Evolutionary conservation across 2,329 filamentous ascomycete species (phyloP).

Genomic region (Ophiostoma ulmi): DNA sequence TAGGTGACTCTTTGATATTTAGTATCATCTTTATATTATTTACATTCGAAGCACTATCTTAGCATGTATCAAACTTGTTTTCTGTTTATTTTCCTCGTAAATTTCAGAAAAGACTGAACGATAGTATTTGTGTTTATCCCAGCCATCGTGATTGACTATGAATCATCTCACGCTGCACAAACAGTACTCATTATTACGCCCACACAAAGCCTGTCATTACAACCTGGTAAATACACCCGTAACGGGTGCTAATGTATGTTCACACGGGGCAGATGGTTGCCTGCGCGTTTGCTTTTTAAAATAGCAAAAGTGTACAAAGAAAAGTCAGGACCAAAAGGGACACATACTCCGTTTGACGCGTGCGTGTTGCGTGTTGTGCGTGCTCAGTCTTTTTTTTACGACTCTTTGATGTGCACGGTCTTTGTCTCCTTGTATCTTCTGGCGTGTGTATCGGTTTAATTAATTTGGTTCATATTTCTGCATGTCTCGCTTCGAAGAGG

Average conservation of each 20-base stretch:
- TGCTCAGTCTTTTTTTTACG: not conserved
- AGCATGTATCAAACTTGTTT: not conserved
- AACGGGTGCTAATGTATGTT: constrained; percentile 7
- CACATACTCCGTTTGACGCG: not conserved
- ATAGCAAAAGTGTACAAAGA: not conserved
- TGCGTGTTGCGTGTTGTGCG: not conserved
- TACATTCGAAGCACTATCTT: not conserved
- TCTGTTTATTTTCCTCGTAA: not conserved
- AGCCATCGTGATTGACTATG: not conserved
- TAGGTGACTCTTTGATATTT: not conserved
- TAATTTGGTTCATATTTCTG: not conserved
- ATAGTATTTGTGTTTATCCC: not conserved
- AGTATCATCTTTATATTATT: no score
- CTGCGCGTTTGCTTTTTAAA: not conserved
- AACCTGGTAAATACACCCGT: not conserved
- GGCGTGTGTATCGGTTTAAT: not conserved
- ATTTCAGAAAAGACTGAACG: not conserved
- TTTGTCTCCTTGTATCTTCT: not conserved
- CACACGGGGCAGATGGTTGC: constrained; percentile 2
- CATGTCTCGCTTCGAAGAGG: constrained; percentile 4
- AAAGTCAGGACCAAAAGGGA: not conserved
- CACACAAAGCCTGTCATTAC: not conserved
- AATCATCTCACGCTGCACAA: not conserved
- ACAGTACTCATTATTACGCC: not conserved
- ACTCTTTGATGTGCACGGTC: not conserved